phyloP scores from a whole-genome alignment of 169 alveolate species.

The Eimeria tenella region DNA sequence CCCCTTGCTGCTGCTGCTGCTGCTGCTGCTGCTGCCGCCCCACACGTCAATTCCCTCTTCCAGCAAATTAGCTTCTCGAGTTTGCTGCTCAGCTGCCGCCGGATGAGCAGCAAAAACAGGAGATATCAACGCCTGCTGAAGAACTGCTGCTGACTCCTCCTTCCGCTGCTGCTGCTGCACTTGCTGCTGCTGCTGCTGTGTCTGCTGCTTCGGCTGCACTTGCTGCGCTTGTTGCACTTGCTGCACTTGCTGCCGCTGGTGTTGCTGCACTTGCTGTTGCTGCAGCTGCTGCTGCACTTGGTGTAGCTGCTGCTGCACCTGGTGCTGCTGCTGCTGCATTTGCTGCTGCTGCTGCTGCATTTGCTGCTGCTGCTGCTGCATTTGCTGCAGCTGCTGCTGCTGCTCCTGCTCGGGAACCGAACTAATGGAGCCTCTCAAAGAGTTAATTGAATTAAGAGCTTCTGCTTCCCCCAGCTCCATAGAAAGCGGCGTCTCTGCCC shows the following conservation, averaged over 20 bases:
- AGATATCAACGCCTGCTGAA: background rate
- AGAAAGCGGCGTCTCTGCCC: background rate
- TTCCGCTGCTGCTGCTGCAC: too few species aligned
- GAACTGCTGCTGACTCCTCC: background rate
- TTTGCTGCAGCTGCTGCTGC: background rate
- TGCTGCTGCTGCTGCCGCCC: background rate
- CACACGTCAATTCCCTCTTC: background rate
- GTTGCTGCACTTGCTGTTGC: too few species aligned
- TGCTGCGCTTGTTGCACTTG: too few species aligned
- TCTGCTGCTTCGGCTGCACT: too few species aligned
- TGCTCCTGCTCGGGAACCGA: background rate
- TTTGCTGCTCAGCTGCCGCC: background rate
- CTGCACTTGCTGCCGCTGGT: too few species aligned
- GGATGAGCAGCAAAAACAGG: background rate
- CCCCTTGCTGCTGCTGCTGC: background rate
- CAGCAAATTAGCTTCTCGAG: background rate
- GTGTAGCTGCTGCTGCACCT: too few species aligned
- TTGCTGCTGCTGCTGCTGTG: too few species aligned
- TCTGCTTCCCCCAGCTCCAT: background rate
- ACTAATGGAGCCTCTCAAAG: background rate
- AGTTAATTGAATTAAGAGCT: background rate
- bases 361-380: too few species aligned
- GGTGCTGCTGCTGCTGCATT: too few species aligned
- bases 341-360: too few species aligned
- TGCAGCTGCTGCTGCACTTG: too few species aligned